A percentile compares a stretch with the other conserved stretches of the same genome.
Evolutionary conservation across 1,284 basidiomycete genomes (phyloP).

Genomic region (Coniferiporia sulphurascens): DNA sequence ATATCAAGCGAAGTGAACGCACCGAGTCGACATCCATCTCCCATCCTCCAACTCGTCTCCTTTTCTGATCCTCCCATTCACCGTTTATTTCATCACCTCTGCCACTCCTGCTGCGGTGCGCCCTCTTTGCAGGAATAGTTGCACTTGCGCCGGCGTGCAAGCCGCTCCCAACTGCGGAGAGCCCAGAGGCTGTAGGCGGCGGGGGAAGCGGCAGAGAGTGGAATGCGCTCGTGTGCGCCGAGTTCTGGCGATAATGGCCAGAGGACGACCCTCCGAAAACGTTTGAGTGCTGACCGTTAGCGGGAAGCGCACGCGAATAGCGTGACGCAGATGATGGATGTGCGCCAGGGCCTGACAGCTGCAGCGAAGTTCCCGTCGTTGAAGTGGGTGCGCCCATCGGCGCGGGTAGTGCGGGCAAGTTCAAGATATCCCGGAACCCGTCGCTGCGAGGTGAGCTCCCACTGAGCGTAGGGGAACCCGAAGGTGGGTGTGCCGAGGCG

Average conservation of each 20-base stretch:
- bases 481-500: conserved; percentile 23
- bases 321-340: neutral
- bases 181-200: conserved; percentile 9
- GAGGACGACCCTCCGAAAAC: neutral
- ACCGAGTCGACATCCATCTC: conserved; percentile 11
- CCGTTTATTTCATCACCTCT: conserved; percentile 1
- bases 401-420: neutral
- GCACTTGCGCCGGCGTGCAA: neutral
- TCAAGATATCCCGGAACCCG: neutral
- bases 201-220: conserved; percentile 14
- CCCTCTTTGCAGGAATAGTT: conserved; percentile 8
- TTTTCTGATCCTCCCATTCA: conserved; percentile 8
- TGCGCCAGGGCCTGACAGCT: neutral
- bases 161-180: neutral
- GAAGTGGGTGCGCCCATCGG: neutral
- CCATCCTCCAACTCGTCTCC: conserved; percentile 6
- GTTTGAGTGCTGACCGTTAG: neutral
- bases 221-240: conserved; percentile 1
- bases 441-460: neutral
- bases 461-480: conserved; percentile 9
- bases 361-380: neutral
- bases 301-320: neutral
- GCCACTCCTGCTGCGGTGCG: conserved; percentile 3
- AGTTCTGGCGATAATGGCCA: neutral
- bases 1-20: neutral